Evolutionary conservation across 139 green algal species (phyloP), one percentile per base, ranked within the genome.

Genomic region (Coelastrella sp.): DNA sequence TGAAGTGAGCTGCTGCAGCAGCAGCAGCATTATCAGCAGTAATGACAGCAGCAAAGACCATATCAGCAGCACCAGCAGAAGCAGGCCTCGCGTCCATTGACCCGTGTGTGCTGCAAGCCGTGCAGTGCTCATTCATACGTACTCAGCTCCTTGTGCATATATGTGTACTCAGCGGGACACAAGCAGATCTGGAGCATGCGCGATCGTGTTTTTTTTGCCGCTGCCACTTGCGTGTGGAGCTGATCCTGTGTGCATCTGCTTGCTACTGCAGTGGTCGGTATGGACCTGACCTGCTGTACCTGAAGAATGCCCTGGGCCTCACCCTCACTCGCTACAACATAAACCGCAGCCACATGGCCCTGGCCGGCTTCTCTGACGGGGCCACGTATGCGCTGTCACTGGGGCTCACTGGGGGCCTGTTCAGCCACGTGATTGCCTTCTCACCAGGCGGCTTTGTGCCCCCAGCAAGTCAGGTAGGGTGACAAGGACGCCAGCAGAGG

Each of bases 301-400:
- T 94, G n/a, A 61, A 92, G 75, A 5, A 6, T 0, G 84, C 83
- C 4, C 86, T 95, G 27, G 12, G 58, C 7, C 10, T 87, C 17
- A 63, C 82, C 6, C 89, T 93, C 59, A 20, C 61, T 0, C 57
- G 78, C 60, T 89, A 86, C 70, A 75, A 25, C 6, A 68, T 93
- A 6, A 86, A 91, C 59, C 27, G 85, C 8, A 22, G 9, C n/a
- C 85, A 68, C 35, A 7, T 93, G 49, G 85, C 17, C 4, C 70
- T 93, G 10, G 85, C 79, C 12, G 90, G 85, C 8, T 95, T 95
- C 78, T 82, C 24, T 59, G 93, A 95, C 78, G 92, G 93, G 14
- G 93, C 93, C 76, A 90, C 24, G 57, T 95, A 95, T 72, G 93
- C 92, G 6, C 90, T 95, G 60, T 91, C 89, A 0, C 75, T 95